Percentiles rank a stretch among this genome's conserved stretches.
These are phyloP conservation scores for Parafenestella ontariensis DNA, from an alignment of 2,329 filamentous ascomycete species.

Conservation along the genomic window DNA sequence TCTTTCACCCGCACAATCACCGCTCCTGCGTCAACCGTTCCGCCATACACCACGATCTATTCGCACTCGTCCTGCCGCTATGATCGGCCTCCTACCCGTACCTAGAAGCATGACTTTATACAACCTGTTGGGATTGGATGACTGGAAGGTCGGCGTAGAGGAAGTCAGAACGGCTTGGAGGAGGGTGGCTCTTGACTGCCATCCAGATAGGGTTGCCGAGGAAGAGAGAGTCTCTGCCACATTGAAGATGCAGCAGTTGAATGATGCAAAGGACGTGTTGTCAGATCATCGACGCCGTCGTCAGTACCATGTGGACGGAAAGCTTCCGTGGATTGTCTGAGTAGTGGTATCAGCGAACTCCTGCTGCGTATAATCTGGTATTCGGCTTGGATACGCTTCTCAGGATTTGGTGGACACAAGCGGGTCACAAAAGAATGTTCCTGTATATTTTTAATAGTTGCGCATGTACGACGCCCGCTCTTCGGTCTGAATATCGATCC, in stretches of 20 bases:
- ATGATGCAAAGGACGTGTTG: slow-evolving; percentile 34
- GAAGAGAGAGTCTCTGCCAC: slow-evolving; percentile 21
- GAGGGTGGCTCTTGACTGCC: slow-evolving; percentile 16
- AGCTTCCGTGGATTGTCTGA: slow-evolving; percentile 14
- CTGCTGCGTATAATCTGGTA: neutral
- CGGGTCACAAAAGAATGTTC: neutral
- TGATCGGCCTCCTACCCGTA: neutral
- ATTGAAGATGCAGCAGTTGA: slow-evolving; percentile 31
- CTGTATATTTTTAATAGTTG: neutral
- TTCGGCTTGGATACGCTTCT: neutral
- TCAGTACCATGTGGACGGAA: slow-evolving; percentile 17
- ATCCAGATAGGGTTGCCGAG: slow-evolving; percentile 29
- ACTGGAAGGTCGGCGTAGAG: slow-evolving; percentile 16
- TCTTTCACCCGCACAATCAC: neutral
- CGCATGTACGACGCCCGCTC: no score
- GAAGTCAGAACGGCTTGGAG: slow-evolving; percentile 28
- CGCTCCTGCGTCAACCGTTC: slow-evolving; percentile 1
- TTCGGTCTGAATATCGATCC: no score
- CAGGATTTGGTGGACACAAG: neutral
- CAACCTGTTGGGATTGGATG: slow-evolving; percentile 17
- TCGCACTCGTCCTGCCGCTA: neutral
- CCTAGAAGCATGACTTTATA: slow-evolving; percentile 28
- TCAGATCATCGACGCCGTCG: slow-evolving; percentile 14
- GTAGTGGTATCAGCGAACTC: no score
- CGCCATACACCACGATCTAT: neutral